phyloP scores from a whole-genome alignment of 352 stramenopile genomes.

The Blastocystis sp. region DNA sequence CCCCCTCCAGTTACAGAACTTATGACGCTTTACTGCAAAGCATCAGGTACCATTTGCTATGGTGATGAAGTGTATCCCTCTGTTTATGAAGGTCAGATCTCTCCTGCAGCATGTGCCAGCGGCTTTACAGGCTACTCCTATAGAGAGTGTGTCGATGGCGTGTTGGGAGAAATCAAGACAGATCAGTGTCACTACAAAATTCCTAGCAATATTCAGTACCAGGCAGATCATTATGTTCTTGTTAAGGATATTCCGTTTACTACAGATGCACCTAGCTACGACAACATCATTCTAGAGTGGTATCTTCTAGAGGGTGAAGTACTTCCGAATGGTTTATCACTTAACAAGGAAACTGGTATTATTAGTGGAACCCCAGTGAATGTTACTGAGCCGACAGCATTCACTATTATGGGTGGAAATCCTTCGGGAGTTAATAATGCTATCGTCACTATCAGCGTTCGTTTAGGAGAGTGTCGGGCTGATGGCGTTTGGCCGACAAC shows the following conservation, averaged over 20 bases:
- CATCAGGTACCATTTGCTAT: background rate
- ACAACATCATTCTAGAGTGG: constrained; percentile 2
- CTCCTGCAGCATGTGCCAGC: background rate
- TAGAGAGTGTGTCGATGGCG: background rate
- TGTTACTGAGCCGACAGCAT: background rate
- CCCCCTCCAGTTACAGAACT: background rate
- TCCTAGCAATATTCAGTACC: background rate
- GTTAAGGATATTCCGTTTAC: background rate
- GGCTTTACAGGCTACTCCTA: constrained; percentile 14
- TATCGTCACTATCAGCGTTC: background rate
- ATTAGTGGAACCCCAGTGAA: constrained; percentile 3
- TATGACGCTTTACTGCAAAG: background rate
- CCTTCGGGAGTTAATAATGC: background rate
- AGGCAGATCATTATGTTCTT: background rate
- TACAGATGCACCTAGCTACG: background rate
- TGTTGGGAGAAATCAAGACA: constrained; percentile 2
- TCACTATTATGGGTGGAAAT: background rate
- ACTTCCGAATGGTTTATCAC: background rate
- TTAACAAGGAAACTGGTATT: background rate
- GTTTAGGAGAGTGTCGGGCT: background rate
- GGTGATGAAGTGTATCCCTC: background rate
- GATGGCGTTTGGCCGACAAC: background rate
- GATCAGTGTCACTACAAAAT: background rate
- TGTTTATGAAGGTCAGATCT: constrained; percentile 36
- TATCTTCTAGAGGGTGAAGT: background rate